Evolutionary conservation across 78 protist species (phyloP), one percentile per base, ranked within the genome.

Genomic region (Emiliania huxleyi): DNA sequence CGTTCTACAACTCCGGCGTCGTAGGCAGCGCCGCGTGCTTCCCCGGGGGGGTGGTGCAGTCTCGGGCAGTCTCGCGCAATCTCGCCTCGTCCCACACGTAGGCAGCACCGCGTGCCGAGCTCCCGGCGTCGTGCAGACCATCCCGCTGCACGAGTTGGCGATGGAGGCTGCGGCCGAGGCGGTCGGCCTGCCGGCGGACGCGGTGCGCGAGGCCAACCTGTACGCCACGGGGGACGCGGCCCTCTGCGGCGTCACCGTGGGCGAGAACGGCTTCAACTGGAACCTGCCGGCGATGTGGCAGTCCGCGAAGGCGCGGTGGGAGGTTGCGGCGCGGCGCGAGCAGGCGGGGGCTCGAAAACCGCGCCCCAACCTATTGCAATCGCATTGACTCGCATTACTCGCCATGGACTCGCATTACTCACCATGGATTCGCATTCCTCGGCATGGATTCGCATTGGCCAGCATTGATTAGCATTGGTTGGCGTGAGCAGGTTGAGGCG

Each of bases 31-130:
- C 96, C 2, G 94, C 94, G 45, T 92, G 62, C 42, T 52, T 90
- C 52, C 38, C 92, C 18, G 45, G 37, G 29, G 52, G 85, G 21
- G 79, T 90, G 55, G 2, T 37, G 42, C 42, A 3, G 22, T n/a
- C n/a, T n/a, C n/a, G n/a, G n/a, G n/a, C n/a, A n/a, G n/a, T n/a
- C n/a, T n/a, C n/a, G n/a, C n/a, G n/a, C n/a, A n/a, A n/a, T n/a
- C n/a, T n/a, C n/a, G n/a, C n/a, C n/a, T n/a, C n/a, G n/a, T n/a
- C n/a, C n/a, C n/a, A n/a, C n/a, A n/a, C n/a, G n/a, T n/a, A n/a
- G 88, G 94, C 49, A 88, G 73, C 56, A 95, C 96, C 2, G 94
- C 94, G 45, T 92, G 62, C 42, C 83, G 93, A 29, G 56, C 92
- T 2, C 79, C 73, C 40, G 52, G 85, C 33, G 79, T 90, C 37